phyloP scores from a whole-genome alignment of 441 rosid genomes.

The Flueggea neowawraea region DNA sequence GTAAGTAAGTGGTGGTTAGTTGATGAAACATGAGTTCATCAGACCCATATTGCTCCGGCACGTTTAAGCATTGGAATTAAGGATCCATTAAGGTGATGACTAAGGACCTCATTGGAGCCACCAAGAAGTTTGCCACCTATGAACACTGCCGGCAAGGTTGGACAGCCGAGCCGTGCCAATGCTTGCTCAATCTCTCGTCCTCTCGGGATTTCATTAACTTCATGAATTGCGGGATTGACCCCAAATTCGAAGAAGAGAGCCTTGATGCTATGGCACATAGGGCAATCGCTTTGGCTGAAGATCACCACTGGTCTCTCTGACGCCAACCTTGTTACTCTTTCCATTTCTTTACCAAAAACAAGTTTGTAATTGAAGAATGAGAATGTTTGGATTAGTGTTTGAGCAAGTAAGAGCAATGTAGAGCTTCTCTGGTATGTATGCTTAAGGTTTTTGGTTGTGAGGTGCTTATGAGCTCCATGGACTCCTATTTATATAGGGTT shows the following conservation, averaged over 20 bases:
- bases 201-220: conserved; percentile 56
- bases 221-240: conserved; percentile 57
- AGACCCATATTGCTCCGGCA: conserved; percentile 78
- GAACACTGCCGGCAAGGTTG: conserved; percentile 61
- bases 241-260: conserved; percentile 61
- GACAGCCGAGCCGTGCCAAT: conserved; percentile 54
- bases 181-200: conserved; percentile 74
- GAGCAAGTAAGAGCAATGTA: not conserved
- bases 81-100: conserved; percentile 67
- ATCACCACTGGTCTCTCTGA: conserved; percentile 74
- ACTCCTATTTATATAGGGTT: conserved; percentile 28
- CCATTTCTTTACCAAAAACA: conserved; percentile 31
- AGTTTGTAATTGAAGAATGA: not conserved
- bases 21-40: not conserved
- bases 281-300: conserved; percentile 69
- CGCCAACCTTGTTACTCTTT: conserved; percentile 50
- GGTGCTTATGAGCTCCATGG: conserved; percentile 4
- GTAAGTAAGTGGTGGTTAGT: too few relatives aligned
- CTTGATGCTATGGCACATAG: conserved; percentile 76
- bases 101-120: conserved; percentile 73
- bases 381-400: too few relatives aligned
- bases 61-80: conserved; percentile 62
- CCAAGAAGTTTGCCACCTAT: conserved; percentile 75
- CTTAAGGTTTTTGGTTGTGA: conserved; percentile 13
- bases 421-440: not conserved